Base-by-base conservation (phyloP, 495 filamentous ascomycete genomes). In the Xylaria flabelliformis region DNA sequence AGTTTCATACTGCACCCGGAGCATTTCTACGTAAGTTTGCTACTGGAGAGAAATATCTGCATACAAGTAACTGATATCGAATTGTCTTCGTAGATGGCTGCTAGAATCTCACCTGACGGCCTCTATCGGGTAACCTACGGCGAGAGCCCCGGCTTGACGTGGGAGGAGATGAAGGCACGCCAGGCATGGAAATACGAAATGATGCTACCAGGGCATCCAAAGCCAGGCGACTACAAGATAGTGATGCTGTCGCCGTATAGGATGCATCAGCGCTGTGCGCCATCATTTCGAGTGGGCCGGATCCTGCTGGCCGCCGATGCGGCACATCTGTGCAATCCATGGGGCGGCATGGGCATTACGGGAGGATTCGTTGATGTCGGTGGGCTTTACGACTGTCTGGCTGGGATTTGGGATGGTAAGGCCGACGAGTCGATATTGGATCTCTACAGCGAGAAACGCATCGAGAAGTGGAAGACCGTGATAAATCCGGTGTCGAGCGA, bases 81-180 rank as follows among this genome's bases (percentile, higher is more conserved):
- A 51, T 29, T 8, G 19, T 29, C 19, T 15, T 13, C 15, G 15
- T 50, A 87, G 82, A 89, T 91, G 87, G 88, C 85, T 9, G 88
- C 88, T 9, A 84, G 79, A 66, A 87, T 91, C 72, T 88, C 85
- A 6, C 75, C 78, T 13, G 88, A 91, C 72, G 86, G 86, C 19
- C 79, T 91, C 24, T 90, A 87, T 80, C 84, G 89, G 3, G 85
- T 91, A 61, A 86, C 89, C 8, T 91, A 90, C 76, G 87, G 87
- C 56, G 88, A 90, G 61, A 79, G 76, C 0, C 80, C 81, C 0
- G 85, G 84, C 42, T 83, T 90, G 29, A 85, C 82, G 2, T 80
- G 74, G 61, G 87, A 90, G 39, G 82, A 90, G 75, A 84, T 88
- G 74, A 75, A 82, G 64, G 81, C 82, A 50, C 83, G 87, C 26